Evolutionary conservation across 768 basidiomycete genomes (phyloP), one percentile per base, ranked within the genome.

Genomic region (Lactarius sanguifluus): DNA sequence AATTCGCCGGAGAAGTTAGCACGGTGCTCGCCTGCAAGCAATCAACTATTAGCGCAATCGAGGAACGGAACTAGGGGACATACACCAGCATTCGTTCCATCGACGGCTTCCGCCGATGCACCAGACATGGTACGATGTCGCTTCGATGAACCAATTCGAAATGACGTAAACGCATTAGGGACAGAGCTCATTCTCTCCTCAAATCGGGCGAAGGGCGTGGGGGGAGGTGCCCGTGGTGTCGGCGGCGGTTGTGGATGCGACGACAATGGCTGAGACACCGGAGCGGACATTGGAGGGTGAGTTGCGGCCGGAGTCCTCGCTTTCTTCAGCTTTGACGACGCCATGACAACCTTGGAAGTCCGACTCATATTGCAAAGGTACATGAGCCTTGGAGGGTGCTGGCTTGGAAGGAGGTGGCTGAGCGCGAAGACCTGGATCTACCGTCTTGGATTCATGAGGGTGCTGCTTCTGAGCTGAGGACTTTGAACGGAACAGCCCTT

Each of bases 21-120:
- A 89, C 84, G 32, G 91, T 91, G 71, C 86, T 92, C 18, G 86
- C 76, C 87, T 89, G 43, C 57, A 52, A 18, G 5, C 3, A 47
- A 62, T 57, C 57, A 64, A 32, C 66, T 47, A 36, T 47, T n/a
- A 55, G 45, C 50, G 30, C 40, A 20, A 1, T 40, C 47, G 36
- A 64, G 62, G 32, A 13, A 64, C n/a, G 64, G 38, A 63, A 60
- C n/a, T 5, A 36, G 16, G 12, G 74, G 41, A 72, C 89, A 76
- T 75, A 92, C 91, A 58, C 88, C 87, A 62, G 69, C 70, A 23
- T 66, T 64, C 8, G 90, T 91, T 43, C 91, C 91, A 72, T 92
- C 86, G 70, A 86, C 83, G 30, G 90, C 91, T 73, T 93, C 91
- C 38, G 90, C 79, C 50, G 91, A 93, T 40, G 86, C 86, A 43